Evolutionary conservation across 2,329 filamentous ascomycete species (phyloP).

Genomic region (Talaromyces amestolkiae): DNA sequence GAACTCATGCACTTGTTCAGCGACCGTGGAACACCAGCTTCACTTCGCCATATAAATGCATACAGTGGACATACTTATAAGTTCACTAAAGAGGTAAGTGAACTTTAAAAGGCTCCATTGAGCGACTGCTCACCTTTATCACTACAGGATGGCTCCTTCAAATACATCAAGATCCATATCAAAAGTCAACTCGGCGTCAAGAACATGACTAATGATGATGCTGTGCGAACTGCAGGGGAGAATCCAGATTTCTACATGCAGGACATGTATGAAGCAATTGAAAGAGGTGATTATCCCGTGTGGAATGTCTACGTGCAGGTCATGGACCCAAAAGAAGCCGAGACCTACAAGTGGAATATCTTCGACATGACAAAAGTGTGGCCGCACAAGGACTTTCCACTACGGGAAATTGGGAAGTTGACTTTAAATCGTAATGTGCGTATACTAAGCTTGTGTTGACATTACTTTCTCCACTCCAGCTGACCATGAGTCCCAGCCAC

Average conservation of each 20-base stretch:
- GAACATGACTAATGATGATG: slow-evolving; percentile 54
- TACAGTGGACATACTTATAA: slow-evolving; percentile 66
- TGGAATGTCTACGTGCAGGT: slow-evolving; percentile 58
- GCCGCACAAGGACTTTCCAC: slow-evolving; percentile 52
- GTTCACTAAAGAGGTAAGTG: slow-evolving; percentile 49
- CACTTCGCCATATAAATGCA: slow-evolving; percentile 60
- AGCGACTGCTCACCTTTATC: not conserved
- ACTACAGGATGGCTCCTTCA: slow-evolving; percentile 55
- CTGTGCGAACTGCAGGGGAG: slow-evolving; percentile 49
- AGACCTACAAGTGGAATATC: slow-evolving; percentile 49
- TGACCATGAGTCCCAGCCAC: slow-evolving; percentile 27
- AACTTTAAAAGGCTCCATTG: not conserved
- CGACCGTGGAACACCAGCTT: slow-evolving; percentile 62
- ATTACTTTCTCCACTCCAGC: not conserved
- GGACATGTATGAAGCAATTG: slow-evolving; percentile 61
- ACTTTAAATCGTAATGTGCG: slow-evolving; percentile 51
- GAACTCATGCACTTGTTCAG: slow-evolving; percentile 62
- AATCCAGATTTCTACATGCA: slow-evolving; percentile 60
- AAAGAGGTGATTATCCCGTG: slow-evolving; percentile 55
- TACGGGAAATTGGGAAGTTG: slow-evolving; percentile 51
- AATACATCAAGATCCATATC: slow-evolving; percentile 60
- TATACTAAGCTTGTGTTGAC: not conserved
- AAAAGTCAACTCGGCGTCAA: slow-evolving; percentile 44
- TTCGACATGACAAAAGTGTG: slow-evolving; percentile 59
- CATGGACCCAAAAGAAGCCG: slow-evolving; percentile 53